A percentile compares a stretch with the other conserved stretches of the same genome.
phyloP scores from a whole-genome alignment of 2,329 filamentous ascomycete species.

The Aspergillus sp. region DNA sequence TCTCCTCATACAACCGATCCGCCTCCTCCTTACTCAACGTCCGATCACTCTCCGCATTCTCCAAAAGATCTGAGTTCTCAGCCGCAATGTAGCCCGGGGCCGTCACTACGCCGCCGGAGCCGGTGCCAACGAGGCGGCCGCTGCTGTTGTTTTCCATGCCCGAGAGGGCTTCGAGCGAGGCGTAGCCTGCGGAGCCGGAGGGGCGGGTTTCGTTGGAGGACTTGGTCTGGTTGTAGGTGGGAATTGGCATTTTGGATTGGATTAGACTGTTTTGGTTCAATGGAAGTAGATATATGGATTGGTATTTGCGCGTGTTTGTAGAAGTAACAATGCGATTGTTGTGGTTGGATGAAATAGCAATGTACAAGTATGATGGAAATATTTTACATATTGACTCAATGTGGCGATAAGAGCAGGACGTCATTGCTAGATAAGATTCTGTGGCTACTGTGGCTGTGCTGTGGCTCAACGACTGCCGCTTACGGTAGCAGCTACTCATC shows the following conservation, averaged over 20 bases:
- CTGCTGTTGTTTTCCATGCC: slow-evolving; percentile 8
- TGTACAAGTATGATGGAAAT: not conserved
- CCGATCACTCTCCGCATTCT: slow-evolving; percentile 13
- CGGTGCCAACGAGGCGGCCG: slow-evolving; percentile 9
- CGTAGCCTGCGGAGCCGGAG: slow-evolving; percentile 13
- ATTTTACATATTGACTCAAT: not conserved
- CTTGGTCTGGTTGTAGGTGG: not conserved
- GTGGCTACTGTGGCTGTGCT: not conserved
- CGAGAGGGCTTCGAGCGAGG: slow-evolving; percentile 9
- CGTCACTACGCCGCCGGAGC: slow-evolving; percentile 12
- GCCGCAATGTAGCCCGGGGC: slow-evolving; percentile 11
- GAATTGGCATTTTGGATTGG: not conserved
- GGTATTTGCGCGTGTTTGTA: not conserved
- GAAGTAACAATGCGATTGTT: not conserved
- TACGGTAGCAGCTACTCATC: not conserved
- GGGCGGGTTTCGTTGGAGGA: slow-evolving; percentile 1
- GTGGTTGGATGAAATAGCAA: not conserved
- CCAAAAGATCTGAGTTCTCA: slow-evolving; percentile 8
- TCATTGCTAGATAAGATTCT: not conserved
- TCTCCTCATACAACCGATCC: slow-evolving; percentile 39
- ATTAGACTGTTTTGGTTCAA: not conserved
- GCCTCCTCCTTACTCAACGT: slow-evolving; percentile 37
- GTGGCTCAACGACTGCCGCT: not conserved
- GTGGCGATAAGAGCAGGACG: not conserved
- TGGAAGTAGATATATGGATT: not conserved